A percentile compares a stretch with the other conserved stretches of the same genome.
Evolutionary conservation across 306 rosid species (phyloP).

Genomic region (Astragalus membranaceus): DNA sequence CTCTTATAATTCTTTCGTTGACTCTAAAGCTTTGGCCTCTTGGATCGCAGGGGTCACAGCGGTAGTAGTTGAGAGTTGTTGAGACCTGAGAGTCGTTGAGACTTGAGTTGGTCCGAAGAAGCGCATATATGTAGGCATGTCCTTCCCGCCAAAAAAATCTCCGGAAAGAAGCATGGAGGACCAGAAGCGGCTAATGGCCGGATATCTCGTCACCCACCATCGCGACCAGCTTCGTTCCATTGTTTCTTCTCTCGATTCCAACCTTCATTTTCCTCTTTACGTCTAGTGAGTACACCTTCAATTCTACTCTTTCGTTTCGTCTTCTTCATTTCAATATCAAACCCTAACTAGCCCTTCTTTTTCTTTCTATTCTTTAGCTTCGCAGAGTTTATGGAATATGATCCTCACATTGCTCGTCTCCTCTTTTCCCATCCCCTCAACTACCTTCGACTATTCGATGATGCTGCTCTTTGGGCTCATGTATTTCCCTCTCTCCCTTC

Average conservation of each 20-base stretch:
- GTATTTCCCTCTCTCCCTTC: conserved; percentile 22
- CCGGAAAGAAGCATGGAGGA: conserved; percentile 1
- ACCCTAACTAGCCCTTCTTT: background rate
- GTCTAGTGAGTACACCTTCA: conserved; percentile 34
- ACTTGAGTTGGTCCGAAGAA: too few species aligned
- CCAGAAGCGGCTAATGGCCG: conserved; percentile 36
- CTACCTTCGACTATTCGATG: conserved; percentile 61
- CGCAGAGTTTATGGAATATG: conserved; percentile 65
- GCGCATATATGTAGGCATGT: too few species aligned
- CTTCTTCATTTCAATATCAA: background rate
- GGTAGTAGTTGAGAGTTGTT: too few species aligned
- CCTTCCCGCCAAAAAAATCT: conserved; percentile 7
- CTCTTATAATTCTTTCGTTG: too few species aligned
- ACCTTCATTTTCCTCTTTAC: conserved; percentile 66
- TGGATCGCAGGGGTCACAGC: too few species aligned
- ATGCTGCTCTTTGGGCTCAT: conserved; percentile 76
- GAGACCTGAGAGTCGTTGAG: too few species aligned
- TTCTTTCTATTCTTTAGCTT: conserved; percentile 31
- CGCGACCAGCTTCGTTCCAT: conserved; percentile 57
- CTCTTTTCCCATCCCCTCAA: conserved; percentile 55
- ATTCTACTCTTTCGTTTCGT: background rate
- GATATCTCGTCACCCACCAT: conserved; percentile 45
- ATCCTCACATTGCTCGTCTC: conserved; percentile 51
- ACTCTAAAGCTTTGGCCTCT: too few species aligned
- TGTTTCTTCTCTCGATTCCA: conserved; percentile 50